Evolutionary conservation across 148 eudicot species (phyloP).

Genomic region (Rhododendron henanense): DNA sequence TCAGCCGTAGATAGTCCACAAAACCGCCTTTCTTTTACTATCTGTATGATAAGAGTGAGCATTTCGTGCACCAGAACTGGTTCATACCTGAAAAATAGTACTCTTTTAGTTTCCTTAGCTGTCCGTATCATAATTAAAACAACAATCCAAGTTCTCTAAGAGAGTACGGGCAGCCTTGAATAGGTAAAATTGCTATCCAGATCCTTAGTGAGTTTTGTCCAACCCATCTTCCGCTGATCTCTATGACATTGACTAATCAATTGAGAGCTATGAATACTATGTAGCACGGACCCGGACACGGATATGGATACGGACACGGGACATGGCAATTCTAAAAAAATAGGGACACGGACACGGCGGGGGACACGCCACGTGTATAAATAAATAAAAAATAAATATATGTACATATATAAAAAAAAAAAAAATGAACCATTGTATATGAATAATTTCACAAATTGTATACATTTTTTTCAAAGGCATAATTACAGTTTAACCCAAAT

Average conservation of each 20-base stretch:
- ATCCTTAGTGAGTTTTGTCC: neutral
- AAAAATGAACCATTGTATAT: too few relatives aligned
- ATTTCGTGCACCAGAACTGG: constrained; percentile 78
- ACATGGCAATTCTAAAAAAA: too few relatives aligned
- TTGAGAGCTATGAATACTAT: neutral
- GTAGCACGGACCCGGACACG: too few relatives aligned
- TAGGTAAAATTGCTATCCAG: neutral
- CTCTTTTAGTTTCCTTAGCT: neutral
- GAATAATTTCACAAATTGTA: too few relatives aligned
- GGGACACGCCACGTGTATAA: too few relatives aligned
- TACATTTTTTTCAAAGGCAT: too few relatives aligned
- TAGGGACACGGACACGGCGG: too few relatives aligned
- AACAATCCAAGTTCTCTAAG: neutral
- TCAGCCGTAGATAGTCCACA: constrained; percentile 66
- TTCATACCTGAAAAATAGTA: constrained; percentile 61
- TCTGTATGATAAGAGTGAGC: constrained; percentile 78
- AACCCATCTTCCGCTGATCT: neutral
- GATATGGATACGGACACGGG: too few relatives aligned
- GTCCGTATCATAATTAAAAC: neutral
- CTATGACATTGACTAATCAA: neutral
- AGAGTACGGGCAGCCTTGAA: neutral
- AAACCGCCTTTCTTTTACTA: constrained; percentile 89
- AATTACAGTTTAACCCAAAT: too few relatives aligned
- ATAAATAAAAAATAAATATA: too few relatives aligned
- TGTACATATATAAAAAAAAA: too few relatives aligned